Conservation (phyloP, 1,284 basidiomycete genomes). For the Stereum hirsutum region DNA sequence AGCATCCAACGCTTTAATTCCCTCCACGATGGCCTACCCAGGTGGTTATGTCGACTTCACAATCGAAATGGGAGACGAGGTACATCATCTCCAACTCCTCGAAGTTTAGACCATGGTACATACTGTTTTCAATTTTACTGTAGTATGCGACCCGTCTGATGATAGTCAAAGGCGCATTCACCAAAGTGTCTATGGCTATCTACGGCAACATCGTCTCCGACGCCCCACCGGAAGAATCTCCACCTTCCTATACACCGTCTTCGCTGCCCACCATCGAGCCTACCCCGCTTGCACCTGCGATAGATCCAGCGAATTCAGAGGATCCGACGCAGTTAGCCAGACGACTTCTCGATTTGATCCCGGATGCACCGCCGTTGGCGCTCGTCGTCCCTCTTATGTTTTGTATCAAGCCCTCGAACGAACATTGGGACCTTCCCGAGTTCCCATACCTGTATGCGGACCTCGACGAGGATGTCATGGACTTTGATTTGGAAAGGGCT, state of each 20-base stretch:
- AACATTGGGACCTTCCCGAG: slow-evolving; percentile 66
- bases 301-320: slow-evolving; percentile 50
- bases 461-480: slow-evolving; percentile 33
- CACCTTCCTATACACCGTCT: slow-evolving; percentile 24
- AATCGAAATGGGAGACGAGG: slow-evolving; percentile 64
- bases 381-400: slow-evolving; percentile 63
- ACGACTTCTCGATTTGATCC: slow-evolving; percentile 48
- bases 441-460: slow-evolving; percentile 63
- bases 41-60: slow-evolving; percentile 58
- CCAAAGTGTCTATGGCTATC: slow-evolving; percentile 56
- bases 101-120: background rate
- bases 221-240: slow-evolving; percentile 9
- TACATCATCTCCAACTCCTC: slow-evolving; percentile 19
- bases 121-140: slow-evolving; percentile 3
- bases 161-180: slow-evolving; percentile 66
- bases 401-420: slow-evolving; percentile 62
- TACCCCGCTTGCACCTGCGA: slow-evolving; percentile 30
- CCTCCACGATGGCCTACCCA: slow-evolving; percentile 60
- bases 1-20: slow-evolving; percentile 61
- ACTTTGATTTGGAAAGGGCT: slow-evolving; percentile 45
- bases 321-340: slow-evolving; percentile 56
- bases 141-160: slow-evolving; percentile 72
- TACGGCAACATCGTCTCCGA: slow-evolving; percentile 49
- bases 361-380: slow-evolving; percentile 48
- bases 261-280: slow-evolving; percentile 29